Evolutionary conservation across 2,329 filamentous ascomycete genomes (phyloP), one percentile per base, ranked within the genome.

Genomic region (Pseudocercospora macadamiae): DNA sequence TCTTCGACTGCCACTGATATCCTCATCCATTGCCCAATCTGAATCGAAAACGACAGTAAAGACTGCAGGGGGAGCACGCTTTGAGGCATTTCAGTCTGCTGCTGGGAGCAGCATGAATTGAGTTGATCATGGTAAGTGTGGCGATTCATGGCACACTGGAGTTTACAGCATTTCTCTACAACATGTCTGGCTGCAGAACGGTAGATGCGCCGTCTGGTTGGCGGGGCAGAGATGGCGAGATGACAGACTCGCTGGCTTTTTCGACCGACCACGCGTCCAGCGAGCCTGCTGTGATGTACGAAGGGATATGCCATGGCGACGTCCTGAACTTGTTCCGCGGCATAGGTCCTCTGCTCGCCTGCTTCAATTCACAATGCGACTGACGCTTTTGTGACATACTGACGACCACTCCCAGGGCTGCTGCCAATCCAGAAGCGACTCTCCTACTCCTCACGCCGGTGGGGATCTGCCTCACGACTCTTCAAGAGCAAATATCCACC

Each of bases 391-490:
- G n/a, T 19, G 28, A 49, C 32, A 23, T 26, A 45, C 55, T 58
- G 55, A 58, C 51, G 28, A 19, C 8, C 3, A 19, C 21, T 6
- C 8, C 6, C 44, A 59, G 57, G 60, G 60, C 52, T 62, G 56
- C 56, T 62, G 56, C 37, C 56, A 60, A 44, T 62, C 60, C 34
- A 57, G 48, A 60, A 51, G 21, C 44, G 36, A 55, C 36, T 55
- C 60, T 23, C 56, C 52, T 26, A 26, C 44, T 18, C 28, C 57
- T 36, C 30, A 21, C 26, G 25, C 42, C 16, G 44, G 37, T 9
- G 42, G 39, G 28, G 34, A 47, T 34, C 36, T 37, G 16, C 58
- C 58, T 16, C 51, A 57, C 42, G 53, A 60, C 34, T 56, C 53
- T 7, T 60, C 54, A 7, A 45, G 47, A 25, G 57, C 57, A 18